phyloP scores from a whole-genome alignment of 495 filamentous ascomycete genomes.

The Penicillium nucicola region DNA sequence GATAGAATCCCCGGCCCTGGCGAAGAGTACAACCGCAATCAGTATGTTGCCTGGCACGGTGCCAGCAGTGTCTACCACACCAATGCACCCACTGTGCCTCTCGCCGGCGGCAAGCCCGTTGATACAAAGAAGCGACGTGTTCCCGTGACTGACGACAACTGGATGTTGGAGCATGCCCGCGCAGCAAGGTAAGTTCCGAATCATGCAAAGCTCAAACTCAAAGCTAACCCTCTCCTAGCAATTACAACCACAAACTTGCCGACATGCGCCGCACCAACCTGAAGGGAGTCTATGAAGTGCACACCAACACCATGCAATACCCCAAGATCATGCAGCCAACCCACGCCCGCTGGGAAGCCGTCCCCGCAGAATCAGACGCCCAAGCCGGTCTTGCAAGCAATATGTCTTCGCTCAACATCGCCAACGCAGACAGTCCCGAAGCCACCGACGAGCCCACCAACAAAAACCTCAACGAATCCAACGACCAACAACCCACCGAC shows the following conservation, averaged over 20 bases:
- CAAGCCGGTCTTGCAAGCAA: conserved; percentile 30
- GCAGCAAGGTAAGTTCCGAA: conserved; percentile 69
- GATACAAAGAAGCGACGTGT: conserved; percentile 77
- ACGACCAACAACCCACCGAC: neutral
- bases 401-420: conserved; percentile 37
- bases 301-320: conserved; percentile 87
- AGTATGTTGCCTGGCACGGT: conserved; percentile 97
- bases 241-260: conserved; percentile 72
- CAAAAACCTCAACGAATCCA: neutral
- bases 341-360: conserved; percentile 73
- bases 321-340: conserved; percentile 89
- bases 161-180: conserved; percentile 91
- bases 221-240: conserved; percentile 48
- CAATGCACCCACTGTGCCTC: conserved; percentile 69
- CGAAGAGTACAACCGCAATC: conserved; percentile 85
- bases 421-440: conserved; percentile 16
- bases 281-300: conserved; percentile 82
- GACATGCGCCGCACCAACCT: conserved; percentile 62
- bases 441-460: conserved; percentile 2
- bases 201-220: neutral
- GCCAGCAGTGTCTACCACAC: conserved; percentile 94
- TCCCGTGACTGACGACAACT: conserved; percentile 92
- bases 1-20: conserved; percentile 69
- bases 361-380: conserved; percentile 36
- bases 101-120: conserved; percentile 67